A percentile compares a stretch with the other conserved stretches of the same genome.
Conservation (phyloP, 2,329 filamentous ascomycete genomes). For the Stemphylium vesicarium region DNA sequence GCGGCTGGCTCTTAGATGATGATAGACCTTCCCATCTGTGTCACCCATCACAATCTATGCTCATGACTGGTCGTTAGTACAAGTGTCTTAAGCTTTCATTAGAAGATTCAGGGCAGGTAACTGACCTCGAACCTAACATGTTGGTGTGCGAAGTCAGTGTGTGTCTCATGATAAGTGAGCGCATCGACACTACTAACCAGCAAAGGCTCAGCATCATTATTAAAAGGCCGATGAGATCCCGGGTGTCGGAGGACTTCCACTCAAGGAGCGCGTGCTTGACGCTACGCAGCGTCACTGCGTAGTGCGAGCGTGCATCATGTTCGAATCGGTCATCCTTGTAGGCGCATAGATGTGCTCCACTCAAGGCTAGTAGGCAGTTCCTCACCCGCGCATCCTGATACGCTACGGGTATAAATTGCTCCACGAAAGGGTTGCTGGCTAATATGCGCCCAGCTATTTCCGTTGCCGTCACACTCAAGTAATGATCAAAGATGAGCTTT, state of each 20-base stretch:
- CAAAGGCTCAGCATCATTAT: conserved; percentile 2
- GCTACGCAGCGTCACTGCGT: conserved; percentile 3
- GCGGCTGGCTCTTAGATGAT: conserved; percentile 7
- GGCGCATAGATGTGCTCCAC: conserved; percentile 2
- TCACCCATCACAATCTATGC: neutral
- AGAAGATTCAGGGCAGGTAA: too few species aligned
- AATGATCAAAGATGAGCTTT: conserved; percentile 7
- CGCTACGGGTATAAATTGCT: conserved; percentile 5
- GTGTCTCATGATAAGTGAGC: too few species aligned
- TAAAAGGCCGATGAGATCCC: conserved; percentile 1
- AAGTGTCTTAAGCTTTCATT: neutral
- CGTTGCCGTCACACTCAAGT: conserved; percentile 1
- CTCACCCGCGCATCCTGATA: conserved; percentile 5
- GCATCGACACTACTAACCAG: neutral
- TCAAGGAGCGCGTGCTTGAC: conserved; percentile 5
- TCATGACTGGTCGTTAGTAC: neutral
- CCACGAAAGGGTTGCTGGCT: conserved; percentile 2
- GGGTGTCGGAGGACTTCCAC: neutral
- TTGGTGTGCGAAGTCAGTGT: too few species aligned
- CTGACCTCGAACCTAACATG: too few species aligned
- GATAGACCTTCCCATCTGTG: neutral
- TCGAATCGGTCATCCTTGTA: conserved; percentile 1
- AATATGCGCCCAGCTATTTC: neutral
- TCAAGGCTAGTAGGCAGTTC: neutral
- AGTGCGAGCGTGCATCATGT: conserved; percentile 6